Evolutionary conservation across 306 rosid species (phyloP), one percentile per base, ranked within the genome.

Genomic region (Cicer yamashitae): DNA sequence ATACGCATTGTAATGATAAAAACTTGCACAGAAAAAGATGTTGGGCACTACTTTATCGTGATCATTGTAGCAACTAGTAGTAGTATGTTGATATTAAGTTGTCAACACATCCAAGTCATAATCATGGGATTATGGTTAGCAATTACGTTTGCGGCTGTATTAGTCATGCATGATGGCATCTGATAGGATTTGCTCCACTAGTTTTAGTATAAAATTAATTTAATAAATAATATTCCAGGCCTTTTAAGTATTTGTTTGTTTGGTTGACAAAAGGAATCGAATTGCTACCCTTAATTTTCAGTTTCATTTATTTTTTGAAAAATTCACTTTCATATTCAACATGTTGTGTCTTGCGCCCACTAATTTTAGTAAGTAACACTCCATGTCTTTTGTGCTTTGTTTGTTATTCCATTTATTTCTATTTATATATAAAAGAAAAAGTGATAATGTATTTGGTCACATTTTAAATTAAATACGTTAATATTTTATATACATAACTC

Each of bases 1-100:
- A 48, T 17, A 51, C 37, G 59, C 79, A 20, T 67, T 67, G 8
- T 18, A 45, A 44, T 64, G 62, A 73, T 67, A 43, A n/a, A 77
- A 56, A 65, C 62, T 62, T 82, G 20, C 8, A 50, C 60, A 13
- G 13, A 10, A 77, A 77, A 58, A 72, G 69, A 70, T 57, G 51
- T 10, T 67, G 22, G 4, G 63, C 40, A 17, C 67, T 15, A 51
- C 43, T 62, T 43, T 54, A n/a, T 53, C 6, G 25, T 54, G 22
- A 44, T 52, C 30, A 65, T 63, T 48, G n/a, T 50, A 60, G 34
- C 30, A 22, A 22, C 5, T 3, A 30, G 34, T 20, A 13, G 59
- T 25, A 7, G 17, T 50, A 60, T 44, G 3, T 46, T 67, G 12
- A 47, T 47, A 46, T 22, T 47, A 45, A 22, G 47, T 25, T 68